phyloP scores from a whole-genome alignment of 2,329 filamentous ascomycete species.

The Pestalotiopsis fici region DNA sequence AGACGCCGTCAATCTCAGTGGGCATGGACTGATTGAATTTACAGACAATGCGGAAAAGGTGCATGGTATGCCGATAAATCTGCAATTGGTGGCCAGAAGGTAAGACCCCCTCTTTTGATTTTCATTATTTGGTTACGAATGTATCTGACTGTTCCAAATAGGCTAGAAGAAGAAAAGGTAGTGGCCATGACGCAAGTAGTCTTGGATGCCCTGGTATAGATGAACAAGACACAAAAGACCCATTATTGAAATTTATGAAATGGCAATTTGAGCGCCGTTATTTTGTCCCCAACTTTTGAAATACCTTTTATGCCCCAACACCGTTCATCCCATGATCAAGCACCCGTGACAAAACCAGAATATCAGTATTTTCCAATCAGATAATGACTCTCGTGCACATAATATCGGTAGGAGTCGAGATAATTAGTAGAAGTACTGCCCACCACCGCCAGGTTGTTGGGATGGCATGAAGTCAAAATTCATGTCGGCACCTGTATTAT shows the following conservation, averaged over 20 bases:
- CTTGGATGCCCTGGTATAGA: constrained; percentile 20
- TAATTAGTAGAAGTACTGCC: constrained; percentile 57
- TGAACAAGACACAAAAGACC: background rate
- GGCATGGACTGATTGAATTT: background rate
- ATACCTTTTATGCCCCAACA: background rate
- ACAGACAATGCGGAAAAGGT: constrained; percentile 39
- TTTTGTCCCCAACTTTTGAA: background rate
- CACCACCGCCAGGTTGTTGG: constrained; percentile 53
- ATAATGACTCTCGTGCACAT: background rate
- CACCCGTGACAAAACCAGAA: background rate
- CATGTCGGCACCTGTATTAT: constrained; percentile 53
- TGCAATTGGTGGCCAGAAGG: constrained; percentile 44
- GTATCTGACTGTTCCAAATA: constrained; percentile 12
- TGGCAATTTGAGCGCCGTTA: background rate
- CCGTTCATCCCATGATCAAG: background rate
- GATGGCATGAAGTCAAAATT: constrained; percentile 57
- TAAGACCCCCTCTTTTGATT: background rate
- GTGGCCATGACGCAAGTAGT: constrained; percentile 30
- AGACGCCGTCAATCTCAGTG: background rate
- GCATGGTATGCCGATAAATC: constrained; percentile 42
- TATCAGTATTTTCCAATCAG: background rate
- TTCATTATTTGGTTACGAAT: background rate
- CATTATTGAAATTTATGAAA: background rate
- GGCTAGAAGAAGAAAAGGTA: constrained; percentile 33
- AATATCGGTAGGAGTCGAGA: constrained; percentile 23